These are phyloP conservation scores for Zygoascus meyerae DNA, from an alignment of 1,139 yeast species.

Conservation along the genomic window DNA sequence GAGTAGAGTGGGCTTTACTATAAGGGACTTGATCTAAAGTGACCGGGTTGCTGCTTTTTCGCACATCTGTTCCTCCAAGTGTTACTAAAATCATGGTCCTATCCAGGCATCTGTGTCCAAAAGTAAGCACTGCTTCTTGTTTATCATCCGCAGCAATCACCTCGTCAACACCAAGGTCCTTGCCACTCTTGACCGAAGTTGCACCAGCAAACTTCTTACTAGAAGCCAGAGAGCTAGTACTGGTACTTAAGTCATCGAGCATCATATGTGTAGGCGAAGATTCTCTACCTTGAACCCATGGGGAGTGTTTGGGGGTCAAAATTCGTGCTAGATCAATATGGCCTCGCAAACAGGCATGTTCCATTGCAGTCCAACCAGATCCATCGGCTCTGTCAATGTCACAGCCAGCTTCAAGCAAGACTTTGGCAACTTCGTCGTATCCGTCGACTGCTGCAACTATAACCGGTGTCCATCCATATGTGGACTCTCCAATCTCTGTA, in stretches of 20 bases:
- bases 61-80: slow-evolving; percentile 77
- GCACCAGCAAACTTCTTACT: slow-evolving; percentile 6
- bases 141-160: neutral
- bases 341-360: slow-evolving; percentile 90
- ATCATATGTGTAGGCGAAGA: slow-evolving; percentile 3
- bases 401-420: slow-evolving; percentile 47
- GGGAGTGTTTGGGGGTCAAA: slow-evolving; percentile 40
- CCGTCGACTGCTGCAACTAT: slow-evolving; percentile 93
- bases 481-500: slow-evolving; percentile 66
- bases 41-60: slow-evolving; percentile 57
- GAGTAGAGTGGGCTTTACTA: slow-evolving; percentile 70
- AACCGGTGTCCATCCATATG: slow-evolving; percentile 94
- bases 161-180: slow-evolving; percentile 8
- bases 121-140: slow-evolving; percentile 45
- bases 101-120: slow-evolving; percentile 74
- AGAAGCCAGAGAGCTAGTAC: neutral
- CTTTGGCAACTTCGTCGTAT: slow-evolving; percentile 47
- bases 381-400: slow-evolving; percentile 58
- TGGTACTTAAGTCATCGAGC: neutral
- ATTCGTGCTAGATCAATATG: slow-evolving; percentile 65
- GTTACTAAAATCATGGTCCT: slow-evolving; percentile 72
- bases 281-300: slow-evolving; percentile 2
- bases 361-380: slow-evolving; percentile 97
- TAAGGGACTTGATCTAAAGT: slow-evolving; percentile 68
- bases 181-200: slow-evolving; percentile 12